A percentile compares a stretch with the other conserved stretches of the same genome.
Evolutionary conservation across 331 rosid species (phyloP).

Genomic region (Quercus phellos): DNA sequence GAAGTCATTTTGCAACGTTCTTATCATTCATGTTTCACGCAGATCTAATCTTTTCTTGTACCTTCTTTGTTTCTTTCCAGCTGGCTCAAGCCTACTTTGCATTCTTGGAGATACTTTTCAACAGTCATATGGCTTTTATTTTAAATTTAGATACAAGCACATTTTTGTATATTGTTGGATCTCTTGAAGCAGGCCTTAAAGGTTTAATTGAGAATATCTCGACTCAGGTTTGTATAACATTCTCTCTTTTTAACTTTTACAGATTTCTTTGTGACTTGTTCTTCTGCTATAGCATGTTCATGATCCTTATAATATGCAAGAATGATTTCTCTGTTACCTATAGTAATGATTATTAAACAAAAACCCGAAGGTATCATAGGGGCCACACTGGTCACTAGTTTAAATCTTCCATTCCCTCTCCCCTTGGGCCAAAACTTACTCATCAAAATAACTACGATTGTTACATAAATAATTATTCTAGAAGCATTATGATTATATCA

Average conservation of each 20-base stretch:
- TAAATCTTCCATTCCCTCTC: too few species aligned
- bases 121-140: conserved; percentile 39
- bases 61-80: conserved; percentile 24
- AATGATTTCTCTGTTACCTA: too few species aligned
- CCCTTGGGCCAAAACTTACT: too few species aligned
- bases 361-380: too few species aligned
- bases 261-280: not conserved
- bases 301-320: not conserved
- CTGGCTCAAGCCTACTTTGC: conserved; percentile 47
- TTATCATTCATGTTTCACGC: not conserved
- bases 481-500: too few species aligned
- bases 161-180: conserved; percentile 39
- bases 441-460: too few species aligned
- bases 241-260: not conserved
- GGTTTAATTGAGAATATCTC: conserved; percentile 44
- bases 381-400: too few species aligned
- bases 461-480: too few species aligned
- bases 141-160: conserved; percentile 37
- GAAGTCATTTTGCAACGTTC: not conserved
- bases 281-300: not conserved
- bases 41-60: not conserved
- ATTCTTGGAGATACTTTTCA: conserved; percentile 43
- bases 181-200: conserved; percentile 55
- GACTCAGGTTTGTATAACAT: conserved; percentile 39
- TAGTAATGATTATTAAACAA: too few species aligned